phyloP scores from a whole-genome alignment of 805 yeast genomes.

The Brettanomyces anomalus region DNA sequence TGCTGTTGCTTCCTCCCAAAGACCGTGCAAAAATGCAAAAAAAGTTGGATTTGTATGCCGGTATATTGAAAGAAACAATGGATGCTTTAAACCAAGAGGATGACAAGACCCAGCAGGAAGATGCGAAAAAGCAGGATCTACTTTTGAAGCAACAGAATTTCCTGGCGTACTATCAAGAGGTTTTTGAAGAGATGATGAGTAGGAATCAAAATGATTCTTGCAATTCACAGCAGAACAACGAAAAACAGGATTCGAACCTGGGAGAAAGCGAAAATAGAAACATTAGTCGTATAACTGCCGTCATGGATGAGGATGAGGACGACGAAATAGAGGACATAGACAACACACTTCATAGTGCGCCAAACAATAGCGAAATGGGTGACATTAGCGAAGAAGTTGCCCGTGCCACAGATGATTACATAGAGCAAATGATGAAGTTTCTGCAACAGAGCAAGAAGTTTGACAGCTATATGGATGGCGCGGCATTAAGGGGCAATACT shows the following conservation, averaged over 20 bases:
- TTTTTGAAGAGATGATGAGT: background rate
- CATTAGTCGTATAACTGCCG: too few species aligned
- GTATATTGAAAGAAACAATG: slow-evolving; percentile 13
- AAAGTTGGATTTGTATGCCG: slow-evolving; percentile 12
- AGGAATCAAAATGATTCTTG: background rate
- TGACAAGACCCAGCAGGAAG: background rate
- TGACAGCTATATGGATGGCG: slow-evolving; percentile 15
- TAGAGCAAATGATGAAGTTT: slow-evolving; percentile 16
- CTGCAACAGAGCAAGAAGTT: slow-evolving; percentile 16
- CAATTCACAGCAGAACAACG: background rate
- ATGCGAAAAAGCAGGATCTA: slow-evolving; percentile 5
- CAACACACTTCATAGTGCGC: too few species aligned
- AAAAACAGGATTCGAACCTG: background rate
- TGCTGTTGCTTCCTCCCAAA: background rate
- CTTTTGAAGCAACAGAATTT: background rate
- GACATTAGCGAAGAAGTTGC: background rate
- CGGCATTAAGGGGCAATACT: slow-evolving; percentile 4
- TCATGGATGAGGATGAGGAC: slow-evolving; percentile 3
- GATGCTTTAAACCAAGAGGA: slow-evolving; percentile 8
- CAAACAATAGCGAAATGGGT: background rate
- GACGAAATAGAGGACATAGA: background rate
- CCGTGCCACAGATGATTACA: slow-evolving; percentile 14
- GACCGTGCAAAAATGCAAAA: slow-evolving; percentile 10
- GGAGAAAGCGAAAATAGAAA: background rate
- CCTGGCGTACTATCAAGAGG: background rate